Evolutionary conservation across 176 grass and related monocot genomes (phyloP), one percentile per base, ranked within the genome.

Genomic region (Dactylis glomerata): DNA sequence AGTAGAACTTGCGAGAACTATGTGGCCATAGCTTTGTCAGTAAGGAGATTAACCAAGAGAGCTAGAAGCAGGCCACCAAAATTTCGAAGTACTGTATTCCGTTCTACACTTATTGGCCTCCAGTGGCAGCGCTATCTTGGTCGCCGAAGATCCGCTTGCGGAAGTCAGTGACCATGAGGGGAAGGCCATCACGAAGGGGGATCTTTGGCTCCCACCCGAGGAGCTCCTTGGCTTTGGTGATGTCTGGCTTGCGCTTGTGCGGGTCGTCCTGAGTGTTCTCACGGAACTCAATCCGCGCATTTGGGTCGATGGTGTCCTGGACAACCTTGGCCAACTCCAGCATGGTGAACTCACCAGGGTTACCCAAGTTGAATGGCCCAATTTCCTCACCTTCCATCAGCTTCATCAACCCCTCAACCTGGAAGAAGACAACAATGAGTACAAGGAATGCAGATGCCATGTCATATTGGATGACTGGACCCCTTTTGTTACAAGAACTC

Each of bases 321-420:
- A 97, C 94, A 76, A 97, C 94, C 83, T 94, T 90, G 54, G 94
- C 94, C 31, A 97, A 84, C 86, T 97, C 94, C 23, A 97, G 88
- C 94, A 97, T 97, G 64, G 95, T 97, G 81, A 97, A 97, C 84
- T 97, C 95, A 28, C 95, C 92, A 0, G 95, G 95, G 90, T 97
- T 97, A 31, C 95, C 95, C 15, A 97, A 85, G 95, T 97, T 97
- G 90, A 97, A 97, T 22, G 95, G 95, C 0, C 95, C 95, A 12
- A 97, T 13, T 1, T 94, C 90, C 10, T 97, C 95, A 3, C 95
- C 92, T 92, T 97, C 95, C 95, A 97, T 97, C 52, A 97, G 65
- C 70, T 87, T 90, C 90, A 97, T 97, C 77, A 97, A 84, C 8
- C 95, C 95, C 76, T 94, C 95, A 67, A 97, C 95, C 95, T 97